Conservation (phyloP, 805 yeast species). For the Saccharomyces jurei region DNA sequence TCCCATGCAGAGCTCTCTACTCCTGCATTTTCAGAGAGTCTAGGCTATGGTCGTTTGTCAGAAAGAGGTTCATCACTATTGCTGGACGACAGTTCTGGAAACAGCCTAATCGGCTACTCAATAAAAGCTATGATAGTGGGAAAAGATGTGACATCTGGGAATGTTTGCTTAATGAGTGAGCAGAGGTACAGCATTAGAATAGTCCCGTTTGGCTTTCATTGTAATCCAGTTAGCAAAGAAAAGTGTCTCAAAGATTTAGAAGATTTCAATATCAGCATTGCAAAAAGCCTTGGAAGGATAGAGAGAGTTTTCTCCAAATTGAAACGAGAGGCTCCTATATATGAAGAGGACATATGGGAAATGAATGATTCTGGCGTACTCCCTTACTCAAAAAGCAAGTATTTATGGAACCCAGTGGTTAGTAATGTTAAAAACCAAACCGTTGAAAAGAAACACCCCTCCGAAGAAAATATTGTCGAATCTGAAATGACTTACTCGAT, state of each 20-base stretch:
- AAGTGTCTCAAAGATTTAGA: background rate
- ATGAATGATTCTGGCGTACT: background rate
- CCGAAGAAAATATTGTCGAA: background rate
- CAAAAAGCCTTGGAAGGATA: conserved; percentile 1
- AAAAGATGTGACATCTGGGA: conserved; percentile 13
- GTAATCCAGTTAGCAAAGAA: background rate
- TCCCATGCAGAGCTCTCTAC: conserved; percentile 11
- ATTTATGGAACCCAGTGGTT: background rate
- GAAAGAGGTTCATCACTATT: conserved; percentile 42
- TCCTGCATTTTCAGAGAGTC: conserved; percentile 25
- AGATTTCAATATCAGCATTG: background rate
- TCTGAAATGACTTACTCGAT: conserved; percentile 2
- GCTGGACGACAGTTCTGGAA: conserved; percentile 36
- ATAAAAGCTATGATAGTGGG: conserved; percentile 46
- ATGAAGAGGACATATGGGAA: background rate
- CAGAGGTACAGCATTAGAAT: conserved; percentile 11
- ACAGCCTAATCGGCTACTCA: conserved; percentile 37
- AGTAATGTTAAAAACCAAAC: background rate
- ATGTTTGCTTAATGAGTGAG: conserved; percentile 7
- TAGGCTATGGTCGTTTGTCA: conserved; percentile 46
- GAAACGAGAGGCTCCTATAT: background rate
- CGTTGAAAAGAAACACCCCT: background rate
- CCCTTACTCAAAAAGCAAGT: background rate
- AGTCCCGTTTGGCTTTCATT: conserved; percentile 17
- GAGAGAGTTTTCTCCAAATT: conserved; percentile 1